Conservation (phyloP, 495 filamentous ascomycete genomes). For the Lepidopterella palustris region DNA sequence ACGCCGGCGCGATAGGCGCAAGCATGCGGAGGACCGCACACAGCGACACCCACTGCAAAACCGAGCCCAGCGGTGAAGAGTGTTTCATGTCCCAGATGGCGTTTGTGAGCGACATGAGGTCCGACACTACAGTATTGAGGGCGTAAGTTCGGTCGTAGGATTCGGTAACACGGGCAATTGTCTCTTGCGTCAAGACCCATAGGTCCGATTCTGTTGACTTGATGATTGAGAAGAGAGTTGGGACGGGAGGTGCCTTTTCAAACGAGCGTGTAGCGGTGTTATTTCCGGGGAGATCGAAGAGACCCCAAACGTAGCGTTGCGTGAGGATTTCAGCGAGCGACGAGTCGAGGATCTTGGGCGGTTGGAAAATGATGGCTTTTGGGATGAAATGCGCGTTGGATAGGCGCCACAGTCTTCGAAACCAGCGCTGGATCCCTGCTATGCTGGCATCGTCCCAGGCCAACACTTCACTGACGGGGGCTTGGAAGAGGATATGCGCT, state of each 20-base stretch:
- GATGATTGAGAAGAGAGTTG: background rate
- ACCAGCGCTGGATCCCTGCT: conserved; percentile 72
- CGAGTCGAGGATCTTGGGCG: background rate
- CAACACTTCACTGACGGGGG: conserved; percentile 71
- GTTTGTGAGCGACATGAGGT: conserved; percentile 75
- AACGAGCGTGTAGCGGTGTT: background rate
- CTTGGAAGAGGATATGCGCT: conserved; percentile 82
- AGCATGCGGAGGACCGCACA: conserved; percentile 58
- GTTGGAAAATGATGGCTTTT: background rate
- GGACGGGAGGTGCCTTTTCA: background rate
- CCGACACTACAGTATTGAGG: conserved; percentile 75
- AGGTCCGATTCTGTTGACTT: conserved; percentile 35
- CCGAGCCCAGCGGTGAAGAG: conserved; percentile 7
- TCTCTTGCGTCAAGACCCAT: conserved; percentile 57
- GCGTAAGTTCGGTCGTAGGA: conserved; percentile 64
- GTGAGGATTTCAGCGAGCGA: background rate
- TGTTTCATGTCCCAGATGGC: conserved; percentile 42
- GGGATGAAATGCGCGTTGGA: conserved; percentile 9
- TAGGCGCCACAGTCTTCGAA: conserved; percentile 57
- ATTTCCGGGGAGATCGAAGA: no score
- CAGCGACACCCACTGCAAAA: conserved; percentile 38
- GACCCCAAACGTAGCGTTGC: no score
- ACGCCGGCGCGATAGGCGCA: conserved; percentile 69
- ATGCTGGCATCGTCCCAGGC: conserved; percentile 88
- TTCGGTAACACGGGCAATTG: conserved; percentile 59